Evolutionary conservation across 2,329 filamentous ascomycete genomes (phyloP), one percentile per base, ranked within the genome.

Genomic region (Trichoderma sp.): DNA sequence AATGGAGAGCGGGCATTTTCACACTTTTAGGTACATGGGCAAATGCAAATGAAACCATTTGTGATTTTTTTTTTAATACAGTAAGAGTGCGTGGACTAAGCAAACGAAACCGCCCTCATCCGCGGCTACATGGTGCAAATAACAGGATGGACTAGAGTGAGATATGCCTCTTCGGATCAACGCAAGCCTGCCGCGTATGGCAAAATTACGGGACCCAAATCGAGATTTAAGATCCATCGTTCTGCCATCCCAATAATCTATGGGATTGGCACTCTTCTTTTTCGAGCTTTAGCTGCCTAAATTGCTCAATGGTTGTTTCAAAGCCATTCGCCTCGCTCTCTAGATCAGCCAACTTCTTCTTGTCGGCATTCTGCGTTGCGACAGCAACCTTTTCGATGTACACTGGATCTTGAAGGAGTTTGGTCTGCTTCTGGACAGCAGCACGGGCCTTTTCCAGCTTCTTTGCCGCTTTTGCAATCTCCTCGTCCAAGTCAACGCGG

Each of bases 201-300:
- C 23, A 23, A 23, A 23, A 23, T 23, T 23, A 23, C 23, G 3
- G 23, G 23, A 23, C 23, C 2, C 3, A 23, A 23, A 23, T 23
- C 23, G 23, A 3, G 23, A 23, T 23, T 23, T 23, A 3, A 23
- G 23, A 1, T 47, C n/a, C 5, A 47, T 11, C 9, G 4, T 3
- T 47, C 7, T 47, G 4, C 8, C 0, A 0, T 20, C 43, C 2
- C 11, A 47, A 20, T 5, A 1, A 3, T 4, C 17, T 20, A 11
- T 0, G 9, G 17, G 4, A 47, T n/a, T 11, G 2, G 2, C 2
- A 9, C 8, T 2, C 6, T 12, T 12, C 0, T 50, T 12, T 20
- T 1, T 50, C 43, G 9, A 50, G 43, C 3, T 50, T 50, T 6
- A 50, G 43, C 43, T 20, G 43, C 9, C 3, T 50, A 20, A 50